Conservation (phyloP, 2,329 filamentous ascomycete genomes). For the Lomentospora prolificans region DNA sequence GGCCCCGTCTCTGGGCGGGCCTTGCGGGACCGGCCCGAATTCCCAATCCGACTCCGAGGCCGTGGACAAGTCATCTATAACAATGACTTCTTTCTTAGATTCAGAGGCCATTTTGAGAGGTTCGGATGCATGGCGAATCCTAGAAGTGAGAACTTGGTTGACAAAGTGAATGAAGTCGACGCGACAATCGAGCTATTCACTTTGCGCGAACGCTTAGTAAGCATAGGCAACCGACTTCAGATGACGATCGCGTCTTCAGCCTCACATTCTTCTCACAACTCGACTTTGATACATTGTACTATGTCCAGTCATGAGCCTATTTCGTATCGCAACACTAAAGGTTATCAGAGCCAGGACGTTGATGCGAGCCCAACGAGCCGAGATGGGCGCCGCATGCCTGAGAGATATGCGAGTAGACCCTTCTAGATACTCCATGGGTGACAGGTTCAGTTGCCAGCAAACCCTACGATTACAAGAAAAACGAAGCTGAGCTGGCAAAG, state of each 20-base stretch:
- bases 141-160: background rate
- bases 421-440: no score
- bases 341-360: no score
- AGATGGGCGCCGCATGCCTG: no score
- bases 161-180: background rate
- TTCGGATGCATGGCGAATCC: background rate
- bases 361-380: no score
- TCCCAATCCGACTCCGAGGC: conserved; percentile 1
- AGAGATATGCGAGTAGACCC: no score
- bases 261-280: no score
- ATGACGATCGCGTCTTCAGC: no score
- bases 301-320: no score
- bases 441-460: no score
- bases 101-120: background rate
- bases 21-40: background rate
- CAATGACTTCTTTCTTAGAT: conserved; percentile 2
- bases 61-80: conserved; percentile 4
- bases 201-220: background rate
- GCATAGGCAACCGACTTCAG: background rate
- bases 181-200: background rate
- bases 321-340: no score
- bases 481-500: background rate
- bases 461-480: background rate
- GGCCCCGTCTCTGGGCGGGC: background rate
- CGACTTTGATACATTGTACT: no score